phyloP scores from a whole-genome alignment of 202 grass and related monocot species.

The Bolboschoenoplectus hybrid region DNA sequence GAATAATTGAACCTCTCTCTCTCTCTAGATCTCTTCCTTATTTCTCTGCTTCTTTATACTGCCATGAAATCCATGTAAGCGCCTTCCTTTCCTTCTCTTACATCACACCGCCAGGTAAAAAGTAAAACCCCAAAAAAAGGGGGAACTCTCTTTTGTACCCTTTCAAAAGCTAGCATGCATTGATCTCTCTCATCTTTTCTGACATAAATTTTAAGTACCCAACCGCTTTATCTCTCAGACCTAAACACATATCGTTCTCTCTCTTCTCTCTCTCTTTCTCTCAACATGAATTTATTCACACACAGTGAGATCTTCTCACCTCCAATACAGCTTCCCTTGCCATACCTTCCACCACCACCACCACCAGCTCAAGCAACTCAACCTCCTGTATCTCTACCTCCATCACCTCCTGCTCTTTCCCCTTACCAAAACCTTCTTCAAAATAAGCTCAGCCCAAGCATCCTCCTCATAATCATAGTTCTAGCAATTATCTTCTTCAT shows the following conservation, averaged over 20 bases:
- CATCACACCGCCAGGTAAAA: conserved; percentile 24
- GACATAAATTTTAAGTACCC: conserved; percentile 23
- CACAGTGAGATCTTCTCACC: conserved; percentile 33
- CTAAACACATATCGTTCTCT: neutral
- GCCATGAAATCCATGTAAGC: conserved; percentile 19
- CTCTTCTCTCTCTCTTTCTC: conserved; percentile 3
- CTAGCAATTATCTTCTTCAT: conserved; percentile 85
- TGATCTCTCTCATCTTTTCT: conserved; percentile 26
- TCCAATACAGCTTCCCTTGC: conserved; percentile 31
- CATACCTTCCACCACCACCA: conserved; percentile 34
- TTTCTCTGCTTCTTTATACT: neutral
- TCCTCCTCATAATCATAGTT: conserved; percentile 68
- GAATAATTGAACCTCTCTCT: neutral
- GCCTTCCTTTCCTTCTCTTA: neutral
- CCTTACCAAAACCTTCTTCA: conserved; percentile 38
- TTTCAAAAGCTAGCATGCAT: conserved; percentile 20
- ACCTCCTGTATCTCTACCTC: neutral
- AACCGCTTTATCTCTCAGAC: conserved; percentile 20
- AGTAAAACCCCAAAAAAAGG: conserved; percentile 33
- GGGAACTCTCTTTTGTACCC: neutral
- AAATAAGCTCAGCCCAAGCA: conserved; percentile 71
- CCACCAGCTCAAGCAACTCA: conserved; percentile 5
- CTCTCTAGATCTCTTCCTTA: neutral
- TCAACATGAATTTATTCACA: conserved; percentile 39
- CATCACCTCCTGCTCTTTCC: conserved; percentile 11